Percentiles rank a stretch among this genome's conserved stretches.
These are phyloP conservation scores for Euphorbia corollata DNA, from an alignment of 441 rosid genomes.

Conservation along the genomic window DNA sequence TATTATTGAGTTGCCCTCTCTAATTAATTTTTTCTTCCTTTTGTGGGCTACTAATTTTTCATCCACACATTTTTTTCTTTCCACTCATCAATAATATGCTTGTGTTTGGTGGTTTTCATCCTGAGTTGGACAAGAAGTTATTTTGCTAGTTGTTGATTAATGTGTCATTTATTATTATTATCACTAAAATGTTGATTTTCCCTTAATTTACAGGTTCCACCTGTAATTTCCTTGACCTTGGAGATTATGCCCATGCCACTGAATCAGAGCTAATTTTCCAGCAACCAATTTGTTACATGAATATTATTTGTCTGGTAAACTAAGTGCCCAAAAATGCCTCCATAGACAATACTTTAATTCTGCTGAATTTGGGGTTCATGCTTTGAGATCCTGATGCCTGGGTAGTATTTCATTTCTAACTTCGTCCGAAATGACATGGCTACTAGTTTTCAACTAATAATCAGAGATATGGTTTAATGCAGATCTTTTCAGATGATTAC, in stretches of 20 bases:
- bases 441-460: neutral
- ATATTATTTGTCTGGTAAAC: neutral
- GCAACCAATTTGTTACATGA: neutral
- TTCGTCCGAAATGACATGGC: neutral
- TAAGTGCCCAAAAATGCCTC: neutral
- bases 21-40: too few relatives aligned
- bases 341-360: neutral
- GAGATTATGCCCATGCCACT: neutral
- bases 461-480: neutral
- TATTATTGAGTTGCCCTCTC: too few relatives aligned
- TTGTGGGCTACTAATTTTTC: too few relatives aligned
- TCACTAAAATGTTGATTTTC: neutral
- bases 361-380: neutral
- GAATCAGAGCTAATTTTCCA: neutral
- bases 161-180: neutral
- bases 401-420: conserved; percentile 14
- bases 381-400: conserved; percentile 11
- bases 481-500: neutral
- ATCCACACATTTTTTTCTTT: too few relatives aligned
- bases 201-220: neutral
- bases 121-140: too few relatives aligned
- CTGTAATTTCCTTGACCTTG: neutral
- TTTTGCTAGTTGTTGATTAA: neutral
- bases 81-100: too few relatives aligned
- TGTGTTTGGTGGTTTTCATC: too few relatives aligned